Percentiles rank a stretch among this genome's conserved stretches.
phyloP scores from a whole-genome alignment of 768 basidiomycete species.

The Roridomyces roridus region DNA sequence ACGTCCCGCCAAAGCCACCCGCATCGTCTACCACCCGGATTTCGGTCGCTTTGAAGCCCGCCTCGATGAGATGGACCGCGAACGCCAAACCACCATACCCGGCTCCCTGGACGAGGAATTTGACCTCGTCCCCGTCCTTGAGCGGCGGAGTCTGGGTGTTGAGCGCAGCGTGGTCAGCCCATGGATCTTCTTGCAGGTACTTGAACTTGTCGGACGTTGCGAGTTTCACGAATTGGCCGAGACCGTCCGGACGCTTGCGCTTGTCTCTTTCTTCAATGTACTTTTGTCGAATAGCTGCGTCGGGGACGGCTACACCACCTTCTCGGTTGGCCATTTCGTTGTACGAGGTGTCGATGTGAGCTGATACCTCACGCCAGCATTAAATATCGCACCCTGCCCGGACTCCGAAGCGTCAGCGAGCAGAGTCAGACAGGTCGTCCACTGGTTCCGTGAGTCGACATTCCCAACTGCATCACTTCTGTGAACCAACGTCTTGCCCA shows the following conservation, averaged over 20 bases:
- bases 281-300: background rate
- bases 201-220: constrained; percentile 3
- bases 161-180: constrained; percentile 18
- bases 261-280: constrained; percentile 24
- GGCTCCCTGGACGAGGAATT: constrained; percentile 14
- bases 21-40: constrained; percentile 21
- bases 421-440: background rate
- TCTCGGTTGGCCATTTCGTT: too few relatives aligned
- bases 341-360: too few relatives aligned
- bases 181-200: constrained; percentile 12
- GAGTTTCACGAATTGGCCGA: constrained; percentile 14
- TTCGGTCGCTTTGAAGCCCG: constrained; percentile 14
- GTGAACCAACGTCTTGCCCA: too few relatives aligned
- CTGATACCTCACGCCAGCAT: too few relatives aligned
- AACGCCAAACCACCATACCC: constrained; percentile 13
- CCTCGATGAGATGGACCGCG: constrained; percentile 16
- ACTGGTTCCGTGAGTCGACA: too few relatives aligned
- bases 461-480: too few relatives aligned
- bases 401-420: background rate
- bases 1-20: constrained; percentile 26
- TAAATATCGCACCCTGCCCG: background rate
- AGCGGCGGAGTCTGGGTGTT: constrained; percentile 7
- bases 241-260: constrained; percentile 14
- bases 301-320: background rate
- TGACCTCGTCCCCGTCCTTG: constrained; percentile 6